Evolutionary conservation across 768 basidiomycete genomes (phyloP).

Genomic region (Russula sp.): DNA sequence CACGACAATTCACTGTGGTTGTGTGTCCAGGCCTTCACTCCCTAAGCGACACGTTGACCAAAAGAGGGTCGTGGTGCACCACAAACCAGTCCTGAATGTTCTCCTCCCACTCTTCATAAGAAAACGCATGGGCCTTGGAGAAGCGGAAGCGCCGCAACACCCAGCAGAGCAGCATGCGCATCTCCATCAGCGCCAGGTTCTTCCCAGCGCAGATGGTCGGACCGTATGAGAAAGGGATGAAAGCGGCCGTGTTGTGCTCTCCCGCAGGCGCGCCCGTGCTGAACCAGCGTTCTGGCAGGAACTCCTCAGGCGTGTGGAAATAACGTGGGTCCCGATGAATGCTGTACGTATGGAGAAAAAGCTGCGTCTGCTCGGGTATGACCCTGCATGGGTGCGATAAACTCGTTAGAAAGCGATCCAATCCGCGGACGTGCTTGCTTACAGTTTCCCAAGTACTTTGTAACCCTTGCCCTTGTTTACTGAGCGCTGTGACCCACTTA

Average conservation of each 20-base stretch:
- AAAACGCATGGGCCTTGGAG: background rate
- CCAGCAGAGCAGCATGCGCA: slow-evolving; percentile 36
- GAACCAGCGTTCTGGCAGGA: slow-evolving; percentile 21
- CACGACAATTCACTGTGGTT: background rate
- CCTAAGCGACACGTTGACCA: background rate
- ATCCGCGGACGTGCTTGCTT: background rate
- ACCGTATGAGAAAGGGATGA: slow-evolving; percentile 40
- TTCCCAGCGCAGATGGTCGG: slow-evolving; percentile 41
- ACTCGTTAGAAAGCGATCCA: background rate
- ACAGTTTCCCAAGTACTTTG: slow-evolving; percentile 20
- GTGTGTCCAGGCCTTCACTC: background rate
- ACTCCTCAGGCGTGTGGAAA: slow-evolving; percentile 15
- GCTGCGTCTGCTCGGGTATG: slow-evolving; percentile 20
- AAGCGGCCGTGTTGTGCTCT: slow-evolving; percentile 32
- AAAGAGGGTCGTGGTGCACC: slow-evolving; percentile 8
- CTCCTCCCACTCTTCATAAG: slow-evolving; percentile 14
- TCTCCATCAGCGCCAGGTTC: slow-evolving; percentile 38
- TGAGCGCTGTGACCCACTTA: slow-evolving; percentile 43
- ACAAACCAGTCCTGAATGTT: slow-evolving; percentile 15
- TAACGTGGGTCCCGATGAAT: slow-evolving; percentile 19
- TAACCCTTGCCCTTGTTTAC: slow-evolving; percentile 33
- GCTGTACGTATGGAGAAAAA: slow-evolving; percentile 19
- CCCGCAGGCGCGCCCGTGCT: slow-evolving; percentile 8
- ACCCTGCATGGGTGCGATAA: background rate
- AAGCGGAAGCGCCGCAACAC: slow-evolving; percentile 36